phyloP scores from a whole-genome alignment of 2,329 filamentous ascomycete species.

The Rhexocercosporidium sp. region DNA sequence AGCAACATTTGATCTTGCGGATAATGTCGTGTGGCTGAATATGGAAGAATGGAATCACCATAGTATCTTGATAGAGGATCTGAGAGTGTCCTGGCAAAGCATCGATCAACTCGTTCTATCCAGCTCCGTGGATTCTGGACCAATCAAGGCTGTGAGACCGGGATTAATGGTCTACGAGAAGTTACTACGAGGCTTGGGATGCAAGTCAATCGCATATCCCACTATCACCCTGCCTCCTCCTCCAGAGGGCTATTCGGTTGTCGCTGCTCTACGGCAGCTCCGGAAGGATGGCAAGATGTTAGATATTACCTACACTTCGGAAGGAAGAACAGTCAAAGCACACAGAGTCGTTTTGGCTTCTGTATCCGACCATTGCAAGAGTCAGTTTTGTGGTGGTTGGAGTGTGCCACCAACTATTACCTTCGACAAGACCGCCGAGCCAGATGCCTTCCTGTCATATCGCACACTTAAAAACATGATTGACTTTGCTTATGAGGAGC shows the following conservation, averaged over 20 bases:
- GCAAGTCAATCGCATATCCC: conserved; percentile 32
- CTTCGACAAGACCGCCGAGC: conserved; percentile 26
- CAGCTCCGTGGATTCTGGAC: conserved; percentile 34
- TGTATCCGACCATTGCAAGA: conserved; percentile 26
- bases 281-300: conserved; percentile 22
- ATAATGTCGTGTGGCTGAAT: conserved; percentile 34
- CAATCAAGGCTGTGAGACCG: conserved; percentile 30
- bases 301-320: conserved; percentile 29
- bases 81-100: conserved; percentile 30
- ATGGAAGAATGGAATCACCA: conserved; percentile 13
- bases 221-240: conserved; percentile 19
- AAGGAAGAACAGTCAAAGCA: conserved; percentile 29
- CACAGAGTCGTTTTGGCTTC: conserved; percentile 30
- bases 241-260: conserved; percentile 13
- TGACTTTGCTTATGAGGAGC: conserved; percentile 32
- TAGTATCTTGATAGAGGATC: conserved; percentile 15
- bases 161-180: conserved; percentile 33
- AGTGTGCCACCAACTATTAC: conserved; percentile 10
- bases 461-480: conserved; percentile 34
- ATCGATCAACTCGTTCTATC: conserved; percentile 33
- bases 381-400: conserved; percentile 26
- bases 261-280: conserved; percentile 18
- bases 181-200: conserved; percentile 32
- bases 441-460: conserved; percentile 29
- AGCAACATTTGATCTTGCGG: conserved; percentile 11